phyloP scores from a whole-genome alignment of 1,284 basidiomycete species.

The Pholiota adiposa region DNA sequence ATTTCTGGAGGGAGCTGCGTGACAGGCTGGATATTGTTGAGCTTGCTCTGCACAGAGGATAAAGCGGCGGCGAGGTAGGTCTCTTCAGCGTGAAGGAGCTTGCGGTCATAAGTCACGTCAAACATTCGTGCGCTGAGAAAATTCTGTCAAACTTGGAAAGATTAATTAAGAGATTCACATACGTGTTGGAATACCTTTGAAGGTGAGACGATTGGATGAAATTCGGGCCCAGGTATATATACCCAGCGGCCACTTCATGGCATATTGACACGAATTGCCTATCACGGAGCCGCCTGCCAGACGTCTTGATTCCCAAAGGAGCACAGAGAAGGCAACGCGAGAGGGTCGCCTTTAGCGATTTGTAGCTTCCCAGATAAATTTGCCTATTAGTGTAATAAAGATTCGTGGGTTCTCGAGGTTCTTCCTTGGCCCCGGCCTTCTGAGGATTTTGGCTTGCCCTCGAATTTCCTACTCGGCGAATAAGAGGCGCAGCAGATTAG shows the following conservation, averaged over 20 bases:
- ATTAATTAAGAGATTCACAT: background rate
- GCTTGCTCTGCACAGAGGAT: conserved; percentile 24
- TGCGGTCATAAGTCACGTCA: conserved; percentile 3
- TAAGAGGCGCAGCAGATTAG: background rate
- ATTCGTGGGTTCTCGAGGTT: conserved; percentile 5
- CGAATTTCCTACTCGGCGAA: background rate
- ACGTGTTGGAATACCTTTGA: conserved; percentile 1
- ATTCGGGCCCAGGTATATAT: conserved; percentile 13
- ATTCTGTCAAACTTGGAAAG: background rate
- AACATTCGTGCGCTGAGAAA: conserved; percentile 9
- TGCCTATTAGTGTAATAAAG: conserved; percentile 8
- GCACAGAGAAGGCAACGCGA: conserved; percentile 5
- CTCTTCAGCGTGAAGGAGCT: conserved; percentile 28
- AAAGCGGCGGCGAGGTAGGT: conserved; percentile 27
- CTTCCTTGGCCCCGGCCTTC: conserved; percentile 7
- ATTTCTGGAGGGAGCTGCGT: conserved; percentile 38
- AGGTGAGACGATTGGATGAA: conserved; percentile 6
- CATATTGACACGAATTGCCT: conserved; percentile 15
- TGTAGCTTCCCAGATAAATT: conserved; percentile 13
- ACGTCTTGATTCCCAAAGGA: conserved; percentile 12
- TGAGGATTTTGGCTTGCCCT: conserved; percentile 10
- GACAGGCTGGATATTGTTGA: conserved; percentile 32
- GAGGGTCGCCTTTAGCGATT: conserved; percentile 10
- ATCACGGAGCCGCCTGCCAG: conserved; percentile 6
- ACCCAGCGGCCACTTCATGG: conserved; percentile 5